These are phyloP conservation scores for Coniferiporia sulphurascens DNA, from an alignment of 1,284 basidiomycete species.

Conservation along the genomic window DNA sequence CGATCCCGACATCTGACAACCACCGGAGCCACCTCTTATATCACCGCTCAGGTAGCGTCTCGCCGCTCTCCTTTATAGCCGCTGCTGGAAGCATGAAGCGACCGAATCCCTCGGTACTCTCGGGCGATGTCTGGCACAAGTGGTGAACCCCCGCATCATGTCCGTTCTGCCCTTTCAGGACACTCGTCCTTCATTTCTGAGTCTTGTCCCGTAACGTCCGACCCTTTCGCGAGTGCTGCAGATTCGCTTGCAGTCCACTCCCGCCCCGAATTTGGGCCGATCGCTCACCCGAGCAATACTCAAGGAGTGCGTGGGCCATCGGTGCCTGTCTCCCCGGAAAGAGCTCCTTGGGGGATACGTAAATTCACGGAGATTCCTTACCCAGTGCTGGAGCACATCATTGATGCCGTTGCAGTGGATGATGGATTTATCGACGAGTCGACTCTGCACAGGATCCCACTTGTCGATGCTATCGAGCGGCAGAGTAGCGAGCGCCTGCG, in stretches of 20 bases:
- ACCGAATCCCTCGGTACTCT: background rate
- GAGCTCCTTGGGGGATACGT: background rate
- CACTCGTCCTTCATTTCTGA: constrained; percentile 6
- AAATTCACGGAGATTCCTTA: constrained; percentile 8
- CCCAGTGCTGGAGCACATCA: constrained; percentile 14
- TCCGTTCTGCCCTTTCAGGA: background rate
- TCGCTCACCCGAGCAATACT: background rate
- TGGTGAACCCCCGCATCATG: background rate
- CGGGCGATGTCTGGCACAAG: background rate
- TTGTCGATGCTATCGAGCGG: constrained; percentile 7
- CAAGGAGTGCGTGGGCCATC: background rate
- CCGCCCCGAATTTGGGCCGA: constrained; percentile 12
- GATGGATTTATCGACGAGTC: constrained; percentile 13
- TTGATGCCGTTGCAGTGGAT: constrained; percentile 14
- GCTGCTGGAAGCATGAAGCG: background rate
- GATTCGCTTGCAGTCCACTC: constrained; percentile 13
- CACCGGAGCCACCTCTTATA: background rate
- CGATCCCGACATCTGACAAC: background rate
- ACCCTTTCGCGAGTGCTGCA: constrained; percentile 9
- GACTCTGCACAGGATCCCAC: constrained; percentile 7
- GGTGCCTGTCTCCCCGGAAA: background rate
- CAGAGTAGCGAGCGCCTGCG: constrained; percentile 10
- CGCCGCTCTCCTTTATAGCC: background rate
- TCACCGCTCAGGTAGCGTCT: background rate
- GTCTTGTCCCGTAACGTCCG: constrained; percentile 2